A percentile compares a stretch with the other conserved stretches of the same genome.
phyloP scores from a whole-genome alignment of 2,329 filamentous ascomycete genomes.

The Onygenales sp. region DNA sequence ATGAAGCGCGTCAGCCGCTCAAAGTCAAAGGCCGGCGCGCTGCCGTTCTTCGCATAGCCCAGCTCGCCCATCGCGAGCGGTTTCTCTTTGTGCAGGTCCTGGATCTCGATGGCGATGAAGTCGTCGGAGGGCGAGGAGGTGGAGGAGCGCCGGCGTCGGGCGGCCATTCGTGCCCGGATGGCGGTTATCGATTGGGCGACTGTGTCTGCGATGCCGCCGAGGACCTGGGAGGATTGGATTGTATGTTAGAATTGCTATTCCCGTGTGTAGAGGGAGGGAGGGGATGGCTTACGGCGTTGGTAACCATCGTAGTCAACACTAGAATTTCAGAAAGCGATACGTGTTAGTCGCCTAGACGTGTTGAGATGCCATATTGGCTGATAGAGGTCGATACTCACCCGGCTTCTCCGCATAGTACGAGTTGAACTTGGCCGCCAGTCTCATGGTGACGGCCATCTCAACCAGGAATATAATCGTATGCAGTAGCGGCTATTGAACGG shows the following conservation, averaged over 20 bases:
- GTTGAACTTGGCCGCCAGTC: conserved; percentile 82
- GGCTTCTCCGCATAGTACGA: conserved; percentile 86
- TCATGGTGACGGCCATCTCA: conserved; percentile 76
- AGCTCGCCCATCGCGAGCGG: conserved; percentile 56
- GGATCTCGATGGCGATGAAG: conserved; percentile 73
- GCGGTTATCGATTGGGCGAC: conserved; percentile 88
- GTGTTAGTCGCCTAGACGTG: conserved; percentile 8
- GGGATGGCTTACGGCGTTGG: conserved; percentile 63
- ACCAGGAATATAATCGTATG: conserved; percentile 77
- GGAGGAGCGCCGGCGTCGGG: conserved; percentile 44
- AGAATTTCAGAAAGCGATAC: conserved; percentile 9
- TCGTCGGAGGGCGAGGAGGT: conserved; percentile 46
- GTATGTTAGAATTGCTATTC: not conserved
- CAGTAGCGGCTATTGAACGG: conserved; percentile 61
- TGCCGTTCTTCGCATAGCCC: conserved; percentile 39
- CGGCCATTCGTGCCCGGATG: conserved; percentile 53
- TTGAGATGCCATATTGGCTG: not conserved
- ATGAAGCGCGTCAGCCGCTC: conserved; percentile 91
- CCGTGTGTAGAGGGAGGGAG: not conserved
- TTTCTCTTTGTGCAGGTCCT: conserved; percentile 75
- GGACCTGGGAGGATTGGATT: conserved; percentile 42
- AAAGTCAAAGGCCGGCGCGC: conserved; percentile 82
- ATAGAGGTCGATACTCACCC: conserved; percentile 40
- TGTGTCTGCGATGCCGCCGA: conserved; percentile 92
- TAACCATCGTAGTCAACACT: conserved; percentile 98